These are phyloP conservation scores for Vanrija sp. DNA, from an alignment of 1,284 basidiomycete species.

Conservation along the genomic window DNA sequence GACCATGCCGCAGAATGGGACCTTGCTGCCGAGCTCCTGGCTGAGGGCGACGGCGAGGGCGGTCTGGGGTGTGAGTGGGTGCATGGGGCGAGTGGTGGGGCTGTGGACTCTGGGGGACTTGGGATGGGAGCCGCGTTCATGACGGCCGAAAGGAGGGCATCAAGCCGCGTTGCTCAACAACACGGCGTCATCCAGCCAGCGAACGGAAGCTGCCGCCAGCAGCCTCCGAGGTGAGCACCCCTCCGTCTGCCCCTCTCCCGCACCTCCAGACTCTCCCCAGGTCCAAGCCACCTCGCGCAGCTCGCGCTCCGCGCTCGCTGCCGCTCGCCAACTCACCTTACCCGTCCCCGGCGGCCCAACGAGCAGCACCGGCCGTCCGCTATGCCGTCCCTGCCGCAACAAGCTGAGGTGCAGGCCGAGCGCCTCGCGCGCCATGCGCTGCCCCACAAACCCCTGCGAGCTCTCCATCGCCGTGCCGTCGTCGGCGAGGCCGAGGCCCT, in stretches of 20 bases:
- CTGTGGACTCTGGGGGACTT: too few species aligned
- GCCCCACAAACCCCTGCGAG: conserved; percentile 85
- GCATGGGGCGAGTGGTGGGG: conserved; percentile 47
- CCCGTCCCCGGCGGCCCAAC: conserved; percentile 50
- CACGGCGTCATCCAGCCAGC: too few species aligned
- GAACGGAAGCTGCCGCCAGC: too few species aligned
- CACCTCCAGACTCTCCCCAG: too few species aligned
- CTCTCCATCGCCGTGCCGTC: conserved; percentile 75
- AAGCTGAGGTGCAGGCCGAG: conserved; percentile 45
- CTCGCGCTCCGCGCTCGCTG: not conserved
- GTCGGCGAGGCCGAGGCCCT: conserved; percentile 83
- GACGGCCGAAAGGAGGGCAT: too few species aligned
- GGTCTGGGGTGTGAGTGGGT: conserved; percentile 88
- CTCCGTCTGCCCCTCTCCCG: too few species aligned
- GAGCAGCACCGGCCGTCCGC: conserved; percentile 46
- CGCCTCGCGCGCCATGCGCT: conserved; percentile 81
- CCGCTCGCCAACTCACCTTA: conserved; percentile 34
- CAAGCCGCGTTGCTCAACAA: too few species aligned
- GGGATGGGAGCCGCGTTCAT: too few species aligned
- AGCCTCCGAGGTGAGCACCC: too few species aligned
- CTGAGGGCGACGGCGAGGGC: conserved; percentile 89
- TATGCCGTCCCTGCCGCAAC: conserved; percentile 41
- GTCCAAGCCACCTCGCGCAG: too few species aligned
- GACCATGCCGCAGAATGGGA: conserved; percentile 98
- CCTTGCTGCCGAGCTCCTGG: conserved; percentile 89